Evolutionary conservation across 2,329 filamentous ascomycete species (phyloP), one percentile per base, ranked within the genome.

Genomic region (Aspergillus brasiliensis): DNA sequence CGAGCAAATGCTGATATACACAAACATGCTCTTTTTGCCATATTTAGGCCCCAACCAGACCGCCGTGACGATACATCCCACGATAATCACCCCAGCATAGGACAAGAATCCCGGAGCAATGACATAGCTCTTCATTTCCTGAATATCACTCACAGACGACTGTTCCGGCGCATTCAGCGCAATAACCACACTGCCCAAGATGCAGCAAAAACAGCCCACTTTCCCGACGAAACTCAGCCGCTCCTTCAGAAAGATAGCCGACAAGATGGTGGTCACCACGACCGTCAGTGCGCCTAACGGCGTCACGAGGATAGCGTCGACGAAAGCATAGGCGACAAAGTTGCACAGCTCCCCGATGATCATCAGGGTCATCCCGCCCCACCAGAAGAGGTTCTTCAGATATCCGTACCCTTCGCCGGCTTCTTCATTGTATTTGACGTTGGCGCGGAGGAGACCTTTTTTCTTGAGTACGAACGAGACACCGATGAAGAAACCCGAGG

Each of bases 361-460:
- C 95, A 99, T 98, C 60, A 98, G 83, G 0, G 82, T 92, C 95
- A 99, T 98, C 68, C 95, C 95, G 1, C 81, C 77, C 95, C 95
- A 99, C 95, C 95, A 99, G 81, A 86, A 97, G 19, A 82, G 82
- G 71, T 98, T 98, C 80, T 96, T 97, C 69, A 99, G 86, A 75
- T 98, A 99, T 63, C 94, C 93, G 75, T 98, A 98, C 58, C 95
- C 95, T 77, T 98, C 94, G 61, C 95, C 95, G 0, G 95, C 93
- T 66, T 91, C 91, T 78, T 98, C 92, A 63, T 96, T 90, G 81
- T 98, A 98, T 76, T 98, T 98, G 69, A 91, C 88, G 77, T 98
- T 99, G 53, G 95, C 94, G 75, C 88, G 92, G 62, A 99, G 83
- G 67, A 99, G 79, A 4, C 95, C 95, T 61, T 91, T 84, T 80